Evolutionary conservation across 2,329 filamentous ascomycete genomes (phyloP).

Genomic region (Epichloe brachyelytri): DNA sequence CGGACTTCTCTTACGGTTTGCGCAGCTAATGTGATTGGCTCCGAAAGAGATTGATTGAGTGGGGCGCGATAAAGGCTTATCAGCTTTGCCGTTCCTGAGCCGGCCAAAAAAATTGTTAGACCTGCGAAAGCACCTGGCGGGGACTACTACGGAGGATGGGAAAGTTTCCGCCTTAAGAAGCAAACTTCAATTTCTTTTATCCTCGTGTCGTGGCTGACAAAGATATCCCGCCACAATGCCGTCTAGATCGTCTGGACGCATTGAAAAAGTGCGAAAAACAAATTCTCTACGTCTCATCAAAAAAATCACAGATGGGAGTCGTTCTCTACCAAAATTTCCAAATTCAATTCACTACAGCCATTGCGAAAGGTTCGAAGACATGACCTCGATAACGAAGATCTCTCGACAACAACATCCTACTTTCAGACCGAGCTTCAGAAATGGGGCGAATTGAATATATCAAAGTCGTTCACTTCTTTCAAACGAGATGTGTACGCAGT

Average conservation of each 20-base stretch:
- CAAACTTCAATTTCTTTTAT: background rate
- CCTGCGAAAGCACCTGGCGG: constrained; percentile 11
- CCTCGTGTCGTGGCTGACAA: constrained; percentile 9
- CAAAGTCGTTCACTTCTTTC: constrained; percentile 68
- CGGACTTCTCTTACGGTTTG: constrained; percentile 11
- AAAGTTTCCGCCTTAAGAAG: background rate
- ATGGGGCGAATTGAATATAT: constrained; percentile 88
- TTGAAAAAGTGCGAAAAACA: constrained; percentile 56
- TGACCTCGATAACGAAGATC: constrained; percentile 67
- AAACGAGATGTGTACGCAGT: constrained; percentile 60
- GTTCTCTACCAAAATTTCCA: constrained; percentile 80
- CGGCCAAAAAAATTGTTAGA: constrained; percentile 18
- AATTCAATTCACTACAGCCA: constrained; percentile 80
- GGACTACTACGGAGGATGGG: background rate
- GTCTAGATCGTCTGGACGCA: constrained; percentile 50
- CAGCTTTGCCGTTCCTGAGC: constrained; percentile 21
- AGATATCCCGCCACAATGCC: constrained; percentile 37
- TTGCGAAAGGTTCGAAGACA: constrained; percentile 79
- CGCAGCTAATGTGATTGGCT: constrained; percentile 21
- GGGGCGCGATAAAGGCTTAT: constrained; percentile 16
- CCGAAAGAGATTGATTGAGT: constrained; percentile 5
- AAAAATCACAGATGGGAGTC: constrained; percentile 85
- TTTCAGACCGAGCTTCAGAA: constrained; percentile 70
- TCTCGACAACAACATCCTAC: constrained; percentile 69
- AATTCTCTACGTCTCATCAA: constrained; percentile 57